Evolutionary conservation across 345 rosid genomes (phyloP).

Genomic region (Clausena lansium): DNA sequence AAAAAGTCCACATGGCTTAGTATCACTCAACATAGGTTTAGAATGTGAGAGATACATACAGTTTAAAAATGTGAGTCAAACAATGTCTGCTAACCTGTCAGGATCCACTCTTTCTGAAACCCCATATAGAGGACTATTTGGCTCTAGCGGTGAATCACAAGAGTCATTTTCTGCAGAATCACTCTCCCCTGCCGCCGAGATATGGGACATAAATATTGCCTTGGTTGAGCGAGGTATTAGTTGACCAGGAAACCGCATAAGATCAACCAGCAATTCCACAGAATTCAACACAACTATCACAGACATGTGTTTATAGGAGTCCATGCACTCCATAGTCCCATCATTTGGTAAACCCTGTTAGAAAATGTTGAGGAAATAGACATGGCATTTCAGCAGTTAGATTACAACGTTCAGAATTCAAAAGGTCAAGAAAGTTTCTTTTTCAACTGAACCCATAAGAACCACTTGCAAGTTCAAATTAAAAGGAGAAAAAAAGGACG

Average conservation of each 20-base stretch:
- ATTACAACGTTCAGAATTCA: constrained; percentile 3
- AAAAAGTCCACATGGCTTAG: constrained; percentile 6
- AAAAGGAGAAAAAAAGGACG: neutral
- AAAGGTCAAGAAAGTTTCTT: neutral
- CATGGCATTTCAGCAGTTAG: constrained; percentile 14
- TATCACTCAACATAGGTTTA: constrained; percentile 15
- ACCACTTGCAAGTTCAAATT: neutral
- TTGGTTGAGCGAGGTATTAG: constrained; percentile 79
- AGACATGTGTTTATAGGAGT: constrained; percentile 84
- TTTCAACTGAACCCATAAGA: constrained; percentile 1
- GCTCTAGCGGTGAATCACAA: constrained; percentile 97
- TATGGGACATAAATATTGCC: constrained; percentile 86
- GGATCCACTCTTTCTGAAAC: constrained; percentile 64
- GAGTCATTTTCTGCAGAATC: constrained; percentile 99
- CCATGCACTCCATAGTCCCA: constrained; percentile 71
- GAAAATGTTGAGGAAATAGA: constrained; percentile 4
- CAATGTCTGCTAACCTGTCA: constrained; percentile 56
- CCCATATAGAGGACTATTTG: constrained; percentile 93
- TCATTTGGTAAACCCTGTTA: constrained; percentile 91
- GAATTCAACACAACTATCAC: constrained; percentile 82
- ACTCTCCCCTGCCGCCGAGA: constrained; percentile 96
- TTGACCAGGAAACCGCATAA: constrained; percentile 97
- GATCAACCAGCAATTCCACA: constrained; percentile 87
- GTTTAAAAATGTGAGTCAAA: constrained; percentile 25
- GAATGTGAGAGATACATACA: neutral